These are phyloP conservation scores for Grosmannia clavigera DNA, from an alignment of 2,329 filamentous ascomycete species.

Conservation along the genomic window DNA sequence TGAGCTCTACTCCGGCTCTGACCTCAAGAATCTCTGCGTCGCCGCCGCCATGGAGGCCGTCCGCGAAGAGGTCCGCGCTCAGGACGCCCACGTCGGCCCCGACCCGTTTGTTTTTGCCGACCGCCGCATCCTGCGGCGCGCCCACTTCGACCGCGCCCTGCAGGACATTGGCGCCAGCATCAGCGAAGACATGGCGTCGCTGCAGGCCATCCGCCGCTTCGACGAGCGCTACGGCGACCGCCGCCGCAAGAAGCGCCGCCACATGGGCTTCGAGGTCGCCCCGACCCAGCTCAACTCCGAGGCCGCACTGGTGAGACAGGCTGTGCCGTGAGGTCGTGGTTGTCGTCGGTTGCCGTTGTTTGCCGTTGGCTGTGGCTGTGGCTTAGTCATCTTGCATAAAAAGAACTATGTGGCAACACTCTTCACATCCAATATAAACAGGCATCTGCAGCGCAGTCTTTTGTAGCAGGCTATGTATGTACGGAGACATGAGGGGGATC, in stretches of 20 bases:
- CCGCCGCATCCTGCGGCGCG: constrained; percentile 48
- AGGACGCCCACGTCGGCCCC: constrained; percentile 20
- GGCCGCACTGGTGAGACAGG: constrained; percentile 30
- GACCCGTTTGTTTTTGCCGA: constrained; percentile 44
- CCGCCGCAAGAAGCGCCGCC: constrained; percentile 43
- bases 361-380: background rate
- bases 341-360: background rate
- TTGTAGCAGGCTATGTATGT: background rate
- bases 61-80: constrained; percentile 50
- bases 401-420: too few species aligned
- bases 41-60: constrained; percentile 70
- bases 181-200: constrained; percentile 80
- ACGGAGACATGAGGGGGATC: background rate
- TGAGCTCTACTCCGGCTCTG: constrained; percentile 68
- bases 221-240: constrained; percentile 90
- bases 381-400: background rate
- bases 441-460: background rate
- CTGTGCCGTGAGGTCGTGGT: background rate
- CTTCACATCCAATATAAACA: too few species aligned
- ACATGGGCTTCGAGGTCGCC: constrained; percentile 47
- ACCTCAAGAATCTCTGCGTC: constrained; percentile 73
- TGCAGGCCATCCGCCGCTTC: constrained; percentile 83
- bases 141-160: constrained; percentile 77
- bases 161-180: constrained; percentile 86
- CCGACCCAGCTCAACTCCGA: constrained; percentile 26